These are phyloP conservation scores for Mychonastes homosphaera DNA, from an alignment of 139 green algal genomes.

Conservation along the genomic window DNA sequence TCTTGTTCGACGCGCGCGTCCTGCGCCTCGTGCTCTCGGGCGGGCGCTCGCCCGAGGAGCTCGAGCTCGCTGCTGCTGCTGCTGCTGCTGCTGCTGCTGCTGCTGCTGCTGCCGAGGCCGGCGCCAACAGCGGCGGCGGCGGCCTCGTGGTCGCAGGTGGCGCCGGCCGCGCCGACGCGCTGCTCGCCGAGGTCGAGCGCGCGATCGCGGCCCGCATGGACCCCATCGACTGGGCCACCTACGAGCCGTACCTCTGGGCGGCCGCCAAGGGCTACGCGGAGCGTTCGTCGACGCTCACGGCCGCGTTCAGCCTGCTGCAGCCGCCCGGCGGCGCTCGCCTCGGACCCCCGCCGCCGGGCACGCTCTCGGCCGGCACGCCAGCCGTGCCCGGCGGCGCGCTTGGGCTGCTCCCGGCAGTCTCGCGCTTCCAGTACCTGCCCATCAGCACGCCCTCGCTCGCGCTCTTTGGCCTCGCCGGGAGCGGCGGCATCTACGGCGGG, in stretches of 20 bases:
- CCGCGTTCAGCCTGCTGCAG: constrained; percentile 46
- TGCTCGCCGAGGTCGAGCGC: no score
- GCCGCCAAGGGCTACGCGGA: constrained; percentile 57
- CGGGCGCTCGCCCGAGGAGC: constrained; percentile 13
- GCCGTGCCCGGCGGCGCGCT: constrained; percentile 62
- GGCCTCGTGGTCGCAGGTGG: no score
- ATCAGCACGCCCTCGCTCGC: constrained; percentile 45
- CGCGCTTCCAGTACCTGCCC: constrained; percentile 80
- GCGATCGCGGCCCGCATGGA: no score
- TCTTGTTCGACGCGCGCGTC: constrained; percentile 80
- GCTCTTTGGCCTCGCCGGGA: no score
- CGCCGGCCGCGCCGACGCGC: no score
- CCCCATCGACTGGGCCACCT: constrained; percentile 98
- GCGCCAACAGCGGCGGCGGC: no score
- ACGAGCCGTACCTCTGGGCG: constrained; percentile 81
- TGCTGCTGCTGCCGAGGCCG: constrained; percentile 3
- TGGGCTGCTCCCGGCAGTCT: constrained; percentile 46
- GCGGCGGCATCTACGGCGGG: no score
- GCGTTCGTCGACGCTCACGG: constrained; percentile 59
- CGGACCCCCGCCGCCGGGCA: constrained; percentile 6
- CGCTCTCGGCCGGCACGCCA: not conserved
- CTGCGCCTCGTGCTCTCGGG: constrained; percentile 56
- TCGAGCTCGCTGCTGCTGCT: constrained; percentile 10
- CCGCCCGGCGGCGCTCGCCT: constrained; percentile 25
- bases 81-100: not conserved